Evolutionary conservation across 768 basidiomycete genomes (phyloP).

Genomic region (Trametes cingulata): DNA sequence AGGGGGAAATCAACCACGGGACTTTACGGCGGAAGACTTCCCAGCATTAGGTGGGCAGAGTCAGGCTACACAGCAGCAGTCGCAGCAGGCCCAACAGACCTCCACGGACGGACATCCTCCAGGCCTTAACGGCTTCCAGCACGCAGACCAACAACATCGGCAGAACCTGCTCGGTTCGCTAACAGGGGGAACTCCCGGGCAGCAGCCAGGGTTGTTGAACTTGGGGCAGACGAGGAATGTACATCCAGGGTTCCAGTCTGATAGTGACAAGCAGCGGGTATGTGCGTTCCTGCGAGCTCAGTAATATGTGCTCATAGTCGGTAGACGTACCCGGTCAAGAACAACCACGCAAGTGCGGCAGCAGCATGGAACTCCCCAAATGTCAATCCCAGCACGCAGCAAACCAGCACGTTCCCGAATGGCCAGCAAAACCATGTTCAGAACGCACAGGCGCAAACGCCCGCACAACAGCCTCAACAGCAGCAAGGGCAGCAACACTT

Average conservation of each 20-base stretch:
- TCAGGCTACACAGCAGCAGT: slow-evolving; percentile 44
- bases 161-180: slow-evolving; percentile 58
- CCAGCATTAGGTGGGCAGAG: slow-evolving; percentile 78
- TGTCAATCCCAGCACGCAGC: slow-evolving; percentile 41
- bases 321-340: slow-evolving; percentile 46
- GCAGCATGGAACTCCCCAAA: slow-evolving; percentile 67
- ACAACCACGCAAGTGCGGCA: slow-evolving; percentile 26
- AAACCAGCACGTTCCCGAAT: slow-evolving; percentile 39
- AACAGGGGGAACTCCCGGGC: slow-evolving; percentile 37
- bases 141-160: slow-evolving; percentile 51
- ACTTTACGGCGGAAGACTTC: slow-evolving; percentile 88
- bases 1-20: slow-evolving; percentile 49
- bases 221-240: slow-evolving; percentile 40
- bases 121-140: slow-evolving; percentile 68
- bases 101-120: slow-evolving; percentile 58
- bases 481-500: slow-evolving; percentile 47
- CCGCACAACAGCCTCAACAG: slow-evolving; percentile 34
- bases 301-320: background rate
- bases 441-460: slow-evolving; percentile 21
- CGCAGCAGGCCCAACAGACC: slow-evolving; percentile 33
- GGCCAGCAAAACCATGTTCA: slow-evolving; percentile 39
- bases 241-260: slow-evolving; percentile 48
- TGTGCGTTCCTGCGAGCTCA: slow-evolving; percentile 33
- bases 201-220: slow-evolving; percentile 70
- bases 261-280: slow-evolving; percentile 71